Conservation (phyloP, 2,329 filamentous ascomycete genomes). For the Trichoderma koningii region DNA sequence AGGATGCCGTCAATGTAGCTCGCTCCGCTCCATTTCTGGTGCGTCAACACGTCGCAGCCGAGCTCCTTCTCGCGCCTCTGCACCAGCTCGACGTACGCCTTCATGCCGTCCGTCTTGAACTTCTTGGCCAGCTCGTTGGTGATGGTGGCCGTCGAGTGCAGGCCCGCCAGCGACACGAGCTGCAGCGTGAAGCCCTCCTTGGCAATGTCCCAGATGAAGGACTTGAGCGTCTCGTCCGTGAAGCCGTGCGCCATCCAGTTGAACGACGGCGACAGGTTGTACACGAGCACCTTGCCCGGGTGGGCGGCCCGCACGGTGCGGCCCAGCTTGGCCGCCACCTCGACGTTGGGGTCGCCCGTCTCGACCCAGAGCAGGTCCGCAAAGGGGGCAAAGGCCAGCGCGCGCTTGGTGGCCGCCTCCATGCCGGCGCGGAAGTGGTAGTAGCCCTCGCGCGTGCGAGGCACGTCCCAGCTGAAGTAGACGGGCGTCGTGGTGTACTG, state of each 20-base stretch:
- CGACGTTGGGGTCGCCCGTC: slow-evolving; percentile 83
- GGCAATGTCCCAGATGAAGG: slow-evolving; percentile 95
- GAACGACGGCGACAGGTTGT: slow-evolving; percentile 95
- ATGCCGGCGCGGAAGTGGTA: slow-evolving; percentile 89
- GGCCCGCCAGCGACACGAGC: slow-evolving; percentile 65
- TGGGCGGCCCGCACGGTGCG: slow-evolving; percentile 68
- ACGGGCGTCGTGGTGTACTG: slow-evolving; percentile 68
- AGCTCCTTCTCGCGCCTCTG: slow-evolving; percentile 89
- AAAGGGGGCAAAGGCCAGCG: slow-evolving; percentile 86
- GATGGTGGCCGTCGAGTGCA: slow-evolving; percentile 66
- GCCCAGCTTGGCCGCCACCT: slow-evolving; percentile 74
- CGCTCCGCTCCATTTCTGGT: slow-evolving; percentile 80
- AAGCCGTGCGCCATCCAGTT: slow-evolving; percentile 99
- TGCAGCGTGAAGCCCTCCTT: slow-evolving; percentile 77
- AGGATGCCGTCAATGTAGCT: slow-evolving; percentile 84
- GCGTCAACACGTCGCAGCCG: slow-evolving; percentile 87
- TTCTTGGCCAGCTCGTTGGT: slow-evolving; percentile 73
- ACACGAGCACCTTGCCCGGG: slow-evolving; percentile 87
- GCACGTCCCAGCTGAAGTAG: slow-evolving; percentile 87
- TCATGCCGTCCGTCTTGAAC: slow-evolving; percentile 92
- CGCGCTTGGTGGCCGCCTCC: slow-evolving; percentile 85
- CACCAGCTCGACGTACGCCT: slow-evolving; percentile 93
- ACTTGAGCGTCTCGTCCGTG: slow-evolving; percentile 75
- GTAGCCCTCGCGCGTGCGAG: slow-evolving; percentile 89
- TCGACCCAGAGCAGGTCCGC: slow-evolving; percentile 97